These are phyloP conservation scores for Eutrema heterophyllum DNA, from an alignment of 345 rosid species.

Conservation along the genomic window DNA sequence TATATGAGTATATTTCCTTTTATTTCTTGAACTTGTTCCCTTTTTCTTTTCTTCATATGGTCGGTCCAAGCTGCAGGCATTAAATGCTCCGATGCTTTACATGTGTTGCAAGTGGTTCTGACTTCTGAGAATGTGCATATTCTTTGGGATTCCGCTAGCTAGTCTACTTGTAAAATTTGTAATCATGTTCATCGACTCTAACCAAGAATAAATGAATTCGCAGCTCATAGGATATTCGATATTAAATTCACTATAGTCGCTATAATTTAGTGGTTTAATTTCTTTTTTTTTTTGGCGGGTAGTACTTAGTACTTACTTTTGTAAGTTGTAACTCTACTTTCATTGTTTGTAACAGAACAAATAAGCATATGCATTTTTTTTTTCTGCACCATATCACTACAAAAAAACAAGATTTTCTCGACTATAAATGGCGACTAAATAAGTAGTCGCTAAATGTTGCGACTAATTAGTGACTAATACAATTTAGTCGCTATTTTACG, in stretches of 20 bases:
- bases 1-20: not conserved
- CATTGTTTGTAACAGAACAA: not conserved
- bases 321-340: not conserved
- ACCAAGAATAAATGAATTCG: not conserved
- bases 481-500: no score
- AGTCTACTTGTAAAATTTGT: not conserved
- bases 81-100: conserved; percentile 25
- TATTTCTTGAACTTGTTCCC: conserved; percentile 1
- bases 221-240: not conserved
- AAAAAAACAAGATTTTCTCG: no score
- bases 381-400: not conserved
- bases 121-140: conserved; percentile 5
- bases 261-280: not conserved
- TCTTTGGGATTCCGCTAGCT: conserved; percentile 10
- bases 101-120: conserved; percentile 23
- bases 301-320: not conserved
- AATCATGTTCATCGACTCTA: not conserved
- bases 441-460: no score
- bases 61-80: conserved; percentile 28
- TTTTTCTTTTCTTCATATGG: not conserved
- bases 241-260: not conserved
- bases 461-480: no score
- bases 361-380: not conserved
- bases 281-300: not conserved
- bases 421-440: no score